A percentile compares a stretch with the other conserved stretches of the same genome.
These are phyloP conservation scores for Musa balbisiana DNA, from an alignment of 202 grass and related monocot genomes.

Conservation along the genomic window DNA sequence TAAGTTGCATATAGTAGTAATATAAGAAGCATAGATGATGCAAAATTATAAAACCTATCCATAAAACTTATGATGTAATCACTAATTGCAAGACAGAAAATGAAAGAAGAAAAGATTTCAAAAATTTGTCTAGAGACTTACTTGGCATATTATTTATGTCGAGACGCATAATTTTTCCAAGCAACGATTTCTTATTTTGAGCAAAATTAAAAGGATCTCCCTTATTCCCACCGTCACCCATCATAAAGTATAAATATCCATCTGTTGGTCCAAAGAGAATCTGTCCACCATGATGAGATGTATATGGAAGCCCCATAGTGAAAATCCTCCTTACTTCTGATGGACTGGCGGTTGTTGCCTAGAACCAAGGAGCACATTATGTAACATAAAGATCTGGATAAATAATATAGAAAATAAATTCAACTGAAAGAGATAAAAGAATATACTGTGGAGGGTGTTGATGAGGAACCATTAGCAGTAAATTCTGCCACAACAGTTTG, in stretches of 20 bases:
- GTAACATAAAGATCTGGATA: not conserved
- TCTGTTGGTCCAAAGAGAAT: slow-evolving; percentile 65
- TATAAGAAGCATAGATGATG: not conserved
- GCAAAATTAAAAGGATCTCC: slow-evolving; percentile 91
- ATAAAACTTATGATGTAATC: not conserved
- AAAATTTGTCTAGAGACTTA: slow-evolving; percentile 10
- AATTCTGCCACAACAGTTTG: slow-evolving; percentile 78
- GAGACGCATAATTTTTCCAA: slow-evolving; percentile 70
- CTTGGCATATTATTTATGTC: slow-evolving; percentile 56
- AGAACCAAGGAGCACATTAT: not conserved
- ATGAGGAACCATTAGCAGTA: slow-evolving; percentile 47
- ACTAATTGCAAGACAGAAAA: not conserved
- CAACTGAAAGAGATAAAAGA: not conserved
- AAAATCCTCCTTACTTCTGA: slow-evolving; percentile 65
- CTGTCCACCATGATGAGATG: slow-evolving; percentile 61
- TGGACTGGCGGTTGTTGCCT: slow-evolving; percentile 48
- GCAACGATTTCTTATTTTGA: slow-evolving; percentile 75
- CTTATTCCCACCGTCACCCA: slow-evolving; percentile 49
- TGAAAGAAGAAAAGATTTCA: not conserved
- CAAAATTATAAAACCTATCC: not conserved
- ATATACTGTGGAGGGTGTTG: slow-evolving; percentile 41
- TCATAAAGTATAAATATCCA: slow-evolving; percentile 81
- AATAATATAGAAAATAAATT: not conserved
- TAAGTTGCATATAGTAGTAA: no score
- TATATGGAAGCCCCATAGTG: slow-evolving; percentile 78